Conservation (phyloP, 345 rosid species). For the Ricinus communis region DNA sequence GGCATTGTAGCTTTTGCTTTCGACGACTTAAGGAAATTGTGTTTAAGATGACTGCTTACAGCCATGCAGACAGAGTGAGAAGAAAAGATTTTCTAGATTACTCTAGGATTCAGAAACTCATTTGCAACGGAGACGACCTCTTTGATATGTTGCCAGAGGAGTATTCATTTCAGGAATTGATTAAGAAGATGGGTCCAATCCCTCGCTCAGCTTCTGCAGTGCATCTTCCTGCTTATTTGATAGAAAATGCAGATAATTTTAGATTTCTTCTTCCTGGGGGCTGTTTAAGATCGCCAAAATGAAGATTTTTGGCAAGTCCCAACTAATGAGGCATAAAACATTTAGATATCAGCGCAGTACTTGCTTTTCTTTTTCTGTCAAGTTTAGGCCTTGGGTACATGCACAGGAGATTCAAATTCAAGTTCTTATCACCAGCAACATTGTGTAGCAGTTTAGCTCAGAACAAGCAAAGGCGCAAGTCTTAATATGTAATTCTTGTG, state of each 20-base stretch:
- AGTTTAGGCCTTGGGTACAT: neutral
- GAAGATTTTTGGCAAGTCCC: neutral
- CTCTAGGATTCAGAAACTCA: slow-evolving; percentile 59
- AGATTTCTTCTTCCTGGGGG: slow-evolving; percentile 93
- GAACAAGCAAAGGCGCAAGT: neutral
- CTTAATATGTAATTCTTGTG: neutral
- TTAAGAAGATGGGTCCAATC: slow-evolving; percentile 78
- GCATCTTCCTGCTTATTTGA: slow-evolving; percentile 80
- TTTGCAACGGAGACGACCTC: slow-evolving; percentile 72
- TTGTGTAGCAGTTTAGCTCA: neutral
- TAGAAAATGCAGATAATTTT: slow-evolving; percentile 70
- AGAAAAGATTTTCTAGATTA: slow-evolving; percentile 45
- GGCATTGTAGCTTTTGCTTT: slow-evolving; percentile 97
- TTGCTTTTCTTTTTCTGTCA: neutral
- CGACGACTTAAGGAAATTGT: slow-evolving; percentile 59
- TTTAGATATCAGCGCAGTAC: neutral
- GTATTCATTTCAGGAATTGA: slow-evolving; percentile 69
- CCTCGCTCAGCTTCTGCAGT: slow-evolving; percentile 83
- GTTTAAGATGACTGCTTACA: slow-evolving; percentile 88
- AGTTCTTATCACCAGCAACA: no score
- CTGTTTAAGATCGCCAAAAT: slow-evolving; percentile 44
- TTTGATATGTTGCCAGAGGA: slow-evolving; percentile 93
- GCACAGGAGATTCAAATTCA: neutral
- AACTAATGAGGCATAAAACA: neutral
- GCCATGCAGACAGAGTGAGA: slow-evolving; percentile 87